These are phyloP conservation scores for Fusarium transvaalense DNA, from an alignment of 2,329 filamentous ascomycete species.

Conservation along the genomic window DNA sequence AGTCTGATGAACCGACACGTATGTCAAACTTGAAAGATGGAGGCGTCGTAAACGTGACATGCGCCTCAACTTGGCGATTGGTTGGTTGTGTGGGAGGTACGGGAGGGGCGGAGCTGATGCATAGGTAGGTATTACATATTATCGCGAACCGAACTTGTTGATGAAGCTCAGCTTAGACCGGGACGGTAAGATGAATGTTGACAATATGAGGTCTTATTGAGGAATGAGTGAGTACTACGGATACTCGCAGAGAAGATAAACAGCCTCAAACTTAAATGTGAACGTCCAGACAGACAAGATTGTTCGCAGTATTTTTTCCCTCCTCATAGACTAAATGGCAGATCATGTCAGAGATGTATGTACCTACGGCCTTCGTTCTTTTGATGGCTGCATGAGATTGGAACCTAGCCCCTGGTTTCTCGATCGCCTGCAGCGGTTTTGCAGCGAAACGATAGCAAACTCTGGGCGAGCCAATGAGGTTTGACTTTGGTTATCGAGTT, in stretches of 20 bases:
- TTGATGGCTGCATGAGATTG: slow-evolving; percentile 26
- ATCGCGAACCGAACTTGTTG: not conserved
- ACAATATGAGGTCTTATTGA: not conserved
- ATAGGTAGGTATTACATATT: not conserved
- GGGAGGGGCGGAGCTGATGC: slow-evolving; percentile 24
- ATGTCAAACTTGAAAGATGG: slow-evolving; percentile 10
- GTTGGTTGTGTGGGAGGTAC: slow-evolving; percentile 5
- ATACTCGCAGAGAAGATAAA: too few species aligned
- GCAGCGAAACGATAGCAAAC: slow-evolving; percentile 35
- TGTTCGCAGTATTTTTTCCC: not conserved
- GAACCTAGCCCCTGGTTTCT: slow-evolving; percentile 28
- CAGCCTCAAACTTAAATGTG: not conserved
- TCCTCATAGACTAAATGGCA: not conserved
- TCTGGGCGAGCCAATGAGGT: slow-evolving; percentile 19
- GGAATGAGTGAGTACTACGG: too few species aligned
- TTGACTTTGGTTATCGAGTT: slow-evolving; percentile 35
- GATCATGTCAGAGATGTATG: not conserved
- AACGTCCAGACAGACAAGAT: not conserved
- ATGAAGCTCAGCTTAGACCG: not conserved
- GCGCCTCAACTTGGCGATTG: slow-evolving; percentile 32
- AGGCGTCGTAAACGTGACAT: slow-evolving; percentile 41
- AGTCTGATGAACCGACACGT: slow-evolving; percentile 8
- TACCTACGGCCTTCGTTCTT: not conserved
- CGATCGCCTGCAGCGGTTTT: slow-evolving; percentile 40
- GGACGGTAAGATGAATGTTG: not conserved